Evolutionary conservation across 2,329 filamentous ascomycete genomes (phyloP).

Genomic region (Ophiosphaerella narmari): DNA sequence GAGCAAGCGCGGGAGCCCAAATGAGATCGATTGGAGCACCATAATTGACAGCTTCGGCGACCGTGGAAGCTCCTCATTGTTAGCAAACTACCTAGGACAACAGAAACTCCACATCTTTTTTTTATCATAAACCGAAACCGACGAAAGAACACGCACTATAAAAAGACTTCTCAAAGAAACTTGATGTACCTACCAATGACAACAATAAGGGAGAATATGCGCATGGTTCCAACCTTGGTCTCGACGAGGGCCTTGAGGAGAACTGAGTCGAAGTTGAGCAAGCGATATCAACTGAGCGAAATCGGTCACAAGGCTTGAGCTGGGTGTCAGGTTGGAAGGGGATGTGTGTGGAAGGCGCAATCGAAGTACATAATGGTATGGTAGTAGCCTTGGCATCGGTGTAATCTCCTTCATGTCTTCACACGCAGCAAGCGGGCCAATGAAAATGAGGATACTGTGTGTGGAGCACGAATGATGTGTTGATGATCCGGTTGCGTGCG

Average conservation of each 20-base stretch:
- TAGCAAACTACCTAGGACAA: background rate
- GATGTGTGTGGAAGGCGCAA: conserved; percentile 8
- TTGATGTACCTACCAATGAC: conserved; percentile 13
- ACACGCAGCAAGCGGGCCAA: conserved; percentile 8
- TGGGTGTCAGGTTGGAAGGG: background rate
- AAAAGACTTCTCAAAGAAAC: background rate
- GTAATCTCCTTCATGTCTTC: background rate
- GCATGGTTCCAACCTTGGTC: background rate
- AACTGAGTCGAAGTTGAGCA: too few relatives aligned
- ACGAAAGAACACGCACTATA: background rate
- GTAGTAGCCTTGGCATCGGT: background rate
- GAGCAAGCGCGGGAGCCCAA: conserved; percentile 4
- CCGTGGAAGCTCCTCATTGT: conserved; percentile 13
- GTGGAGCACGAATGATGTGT: too few relatives aligned
- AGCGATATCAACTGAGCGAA: too few relatives aligned
- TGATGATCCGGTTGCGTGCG: too few relatives aligned
- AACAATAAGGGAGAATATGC: conserved; percentile 11
- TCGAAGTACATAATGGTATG: background rate
- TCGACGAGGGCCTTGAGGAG: too few relatives aligned
- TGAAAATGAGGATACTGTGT: background rate
- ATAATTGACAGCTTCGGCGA: conserved; percentile 9
- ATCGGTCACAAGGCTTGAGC: too few relatives aligned
- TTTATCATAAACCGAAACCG: background rate
- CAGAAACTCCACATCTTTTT: too few relatives aligned
- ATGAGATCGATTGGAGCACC: conserved; percentile 5